Conservation (phyloP, 1,139 yeast species). For the Maudiozyma humilis region DNA sequence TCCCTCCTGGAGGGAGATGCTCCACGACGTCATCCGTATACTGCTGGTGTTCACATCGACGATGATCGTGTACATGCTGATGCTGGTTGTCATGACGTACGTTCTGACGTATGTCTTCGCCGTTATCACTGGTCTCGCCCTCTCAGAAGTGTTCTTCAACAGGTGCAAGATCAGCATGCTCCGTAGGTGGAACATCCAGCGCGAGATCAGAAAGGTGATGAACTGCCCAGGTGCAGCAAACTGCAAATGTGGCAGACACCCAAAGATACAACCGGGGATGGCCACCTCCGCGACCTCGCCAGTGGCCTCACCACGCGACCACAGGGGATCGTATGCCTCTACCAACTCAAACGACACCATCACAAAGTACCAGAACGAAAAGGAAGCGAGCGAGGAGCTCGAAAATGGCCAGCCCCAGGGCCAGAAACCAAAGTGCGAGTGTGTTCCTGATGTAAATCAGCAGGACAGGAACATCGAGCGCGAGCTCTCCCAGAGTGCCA, state of each 20-base stretch:
- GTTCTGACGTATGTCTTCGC: conserved; percentile 63
- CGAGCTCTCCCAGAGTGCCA: conserved; percentile 20
- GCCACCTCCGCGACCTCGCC: background rate
- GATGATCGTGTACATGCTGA: conserved; percentile 57
- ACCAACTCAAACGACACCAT: conserved; percentile 1
- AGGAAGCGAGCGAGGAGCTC: background rate
- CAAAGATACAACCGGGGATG: background rate
- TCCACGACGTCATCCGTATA: conserved; percentile 49
- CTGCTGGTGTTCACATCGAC: conserved; percentile 52
- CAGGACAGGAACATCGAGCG: conserved; percentile 21
- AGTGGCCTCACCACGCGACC: background rate
- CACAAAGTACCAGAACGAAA: background rate
- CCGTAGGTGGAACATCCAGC: conserved; percentile 28
- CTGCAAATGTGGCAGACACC: conserved; percentile 27
- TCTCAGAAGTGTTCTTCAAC: conserved; percentile 62
- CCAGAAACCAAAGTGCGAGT: conserved; percentile 7
- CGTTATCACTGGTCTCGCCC: conserved; percentile 56
- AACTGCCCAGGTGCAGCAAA: conserved; percentile 26
- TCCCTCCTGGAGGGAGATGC: conserved; percentile 34
- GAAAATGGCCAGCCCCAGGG: background rate
- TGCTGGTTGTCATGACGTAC: conserved; percentile 73
- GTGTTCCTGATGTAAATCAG: conserved; percentile 13
- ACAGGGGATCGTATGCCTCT: background rate
- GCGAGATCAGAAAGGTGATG: conserved; percentile 22
- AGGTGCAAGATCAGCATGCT: conserved; percentile 34